Percentiles rank a stretch among this genome's conserved stretches.
Conservation (phyloP, 2,329 filamentous ascomycete species). For the Cytospora leucostoma region DNA sequence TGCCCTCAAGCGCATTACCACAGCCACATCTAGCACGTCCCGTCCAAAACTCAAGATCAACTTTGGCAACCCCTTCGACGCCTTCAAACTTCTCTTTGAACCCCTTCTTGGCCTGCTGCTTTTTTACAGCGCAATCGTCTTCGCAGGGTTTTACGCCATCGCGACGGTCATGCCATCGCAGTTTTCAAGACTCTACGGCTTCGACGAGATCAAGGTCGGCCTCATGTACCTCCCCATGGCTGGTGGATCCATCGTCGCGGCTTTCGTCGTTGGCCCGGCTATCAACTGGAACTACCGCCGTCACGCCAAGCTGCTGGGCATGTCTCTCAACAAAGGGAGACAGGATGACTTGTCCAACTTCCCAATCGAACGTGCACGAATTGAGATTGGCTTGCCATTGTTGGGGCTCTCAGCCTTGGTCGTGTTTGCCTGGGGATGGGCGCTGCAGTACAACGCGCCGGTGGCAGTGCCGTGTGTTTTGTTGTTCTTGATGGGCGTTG, state of each 20-base stretch:
- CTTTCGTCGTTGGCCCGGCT: constrained; percentile 51
- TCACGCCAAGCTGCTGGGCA: constrained; percentile 54
- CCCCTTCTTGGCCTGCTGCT: constrained; percentile 68
- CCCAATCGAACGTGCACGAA: constrained; percentile 53
- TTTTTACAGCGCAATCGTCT: constrained; percentile 46
- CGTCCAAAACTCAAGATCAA: constrained; percentile 43
- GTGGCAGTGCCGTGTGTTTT: constrained; percentile 51
- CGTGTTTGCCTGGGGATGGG: constrained; percentile 56
- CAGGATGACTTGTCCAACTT: constrained; percentile 51
- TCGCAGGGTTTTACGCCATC: constrained; percentile 53
- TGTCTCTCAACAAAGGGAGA: constrained; percentile 55
- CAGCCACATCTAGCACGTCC: constrained; percentile 8
- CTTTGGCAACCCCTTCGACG: constrained; percentile 86
- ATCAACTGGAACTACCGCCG: constrained; percentile 70
- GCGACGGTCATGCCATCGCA: constrained; percentile 47
- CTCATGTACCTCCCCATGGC: constrained; percentile 56
- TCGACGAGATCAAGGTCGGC: constrained; percentile 57
- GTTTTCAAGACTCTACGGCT: constrained; percentile 57
- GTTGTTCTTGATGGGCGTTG: constrained; percentile 48
- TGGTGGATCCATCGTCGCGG: constrained; percentile 49
- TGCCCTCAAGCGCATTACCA: constrained; percentile 17
- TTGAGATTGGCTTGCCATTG: constrained; percentile 53
- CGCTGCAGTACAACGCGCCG: constrained; percentile 43
- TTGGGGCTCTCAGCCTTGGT: constrained; percentile 50
- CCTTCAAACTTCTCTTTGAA: constrained; percentile 77